Conservation (phyloP, 2,329 filamentous ascomycete species). For the Pyricularia grisea region DNA sequence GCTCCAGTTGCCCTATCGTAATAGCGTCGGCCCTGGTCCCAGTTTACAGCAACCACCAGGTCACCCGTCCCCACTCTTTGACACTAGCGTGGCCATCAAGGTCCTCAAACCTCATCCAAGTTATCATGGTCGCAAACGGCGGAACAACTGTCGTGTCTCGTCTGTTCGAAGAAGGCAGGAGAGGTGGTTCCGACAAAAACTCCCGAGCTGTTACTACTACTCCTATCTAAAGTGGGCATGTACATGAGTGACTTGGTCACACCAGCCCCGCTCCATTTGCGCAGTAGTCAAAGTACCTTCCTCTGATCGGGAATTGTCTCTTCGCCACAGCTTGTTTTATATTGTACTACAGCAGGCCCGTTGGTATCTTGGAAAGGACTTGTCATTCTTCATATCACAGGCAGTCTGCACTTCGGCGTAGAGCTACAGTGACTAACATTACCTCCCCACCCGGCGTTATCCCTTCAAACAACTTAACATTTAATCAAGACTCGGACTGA, state of each 20-base stretch:
- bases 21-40: background rate
- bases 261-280: background rate
- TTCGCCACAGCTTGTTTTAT: background rate
- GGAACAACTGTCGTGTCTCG: background rate
- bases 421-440: background rate
- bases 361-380: background rate
- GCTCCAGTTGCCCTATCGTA: background rate
- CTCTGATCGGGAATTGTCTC: background rate
- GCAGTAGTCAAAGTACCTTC: background rate
- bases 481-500: background rate
- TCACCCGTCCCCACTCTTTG: background rate
- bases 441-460: background rate
- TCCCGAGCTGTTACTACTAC: background rate
- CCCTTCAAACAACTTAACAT: background rate
- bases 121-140: background rate
- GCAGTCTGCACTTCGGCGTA: background rate
- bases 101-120: constrained; percentile 1
- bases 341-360: background rate
- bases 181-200: background rate
- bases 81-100: constrained; percentile 5
- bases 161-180: no score
- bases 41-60: background rate
- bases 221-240: background rate
- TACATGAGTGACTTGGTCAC: background rate
- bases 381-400: background rate